Conservation (phyloP, 495 filamentous ascomycete genomes). For the Hypoxylon perforatum region DNA sequence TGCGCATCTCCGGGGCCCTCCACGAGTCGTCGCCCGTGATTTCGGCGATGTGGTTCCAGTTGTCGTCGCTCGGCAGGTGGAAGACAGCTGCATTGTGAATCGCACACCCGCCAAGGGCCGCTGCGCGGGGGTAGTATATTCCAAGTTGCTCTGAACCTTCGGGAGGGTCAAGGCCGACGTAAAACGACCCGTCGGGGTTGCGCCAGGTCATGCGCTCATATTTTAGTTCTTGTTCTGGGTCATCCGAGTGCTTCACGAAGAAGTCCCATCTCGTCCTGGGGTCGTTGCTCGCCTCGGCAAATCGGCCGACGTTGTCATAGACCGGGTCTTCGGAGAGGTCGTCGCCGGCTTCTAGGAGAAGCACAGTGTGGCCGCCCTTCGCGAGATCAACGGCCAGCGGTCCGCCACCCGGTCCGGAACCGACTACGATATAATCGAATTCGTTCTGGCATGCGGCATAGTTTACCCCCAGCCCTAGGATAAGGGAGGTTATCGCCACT, state of each 20-base stretch:
- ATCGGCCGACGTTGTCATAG: slow-evolving; percentile 37
- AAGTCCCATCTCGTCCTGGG: slow-evolving; percentile 55
- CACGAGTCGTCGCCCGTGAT: slow-evolving; percentile 53
- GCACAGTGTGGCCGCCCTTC: slow-evolving; percentile 61
- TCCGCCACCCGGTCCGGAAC: slow-evolving; percentile 68
- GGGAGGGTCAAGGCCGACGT: slow-evolving; percentile 53
- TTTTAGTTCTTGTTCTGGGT: slow-evolving; percentile 46
- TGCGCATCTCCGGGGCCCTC: slow-evolving; percentile 51
- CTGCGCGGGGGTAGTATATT: slow-evolving; percentile 49
- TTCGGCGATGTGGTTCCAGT: slow-evolving; percentile 49
- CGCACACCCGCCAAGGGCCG: slow-evolving; percentile 46
- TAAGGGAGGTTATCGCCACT: slow-evolving; percentile 3
- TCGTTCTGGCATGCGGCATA: slow-evolving; percentile 30
- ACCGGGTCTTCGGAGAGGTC: slow-evolving; percentile 59
- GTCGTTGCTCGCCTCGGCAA: slow-evolving; percentile 40
- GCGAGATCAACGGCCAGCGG: slow-evolving; percentile 67
- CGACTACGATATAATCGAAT: slow-evolving; percentile 70
- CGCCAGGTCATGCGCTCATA: slow-evolving; percentile 52
- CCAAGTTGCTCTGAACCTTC: slow-evolving; percentile 44
- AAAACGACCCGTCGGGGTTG: slow-evolving; percentile 49
- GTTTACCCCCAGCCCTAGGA: slow-evolving; percentile 7
- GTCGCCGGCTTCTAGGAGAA: slow-evolving; percentile 69
- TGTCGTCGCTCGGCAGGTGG: slow-evolving; percentile 39
- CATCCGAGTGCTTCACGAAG: slow-evolving; percentile 55
- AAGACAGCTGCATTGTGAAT: slow-evolving; percentile 46